Base-by-base conservation (phyloP, 352 stramenopile species). In the Globisporangium heterothallicum region DNA sequence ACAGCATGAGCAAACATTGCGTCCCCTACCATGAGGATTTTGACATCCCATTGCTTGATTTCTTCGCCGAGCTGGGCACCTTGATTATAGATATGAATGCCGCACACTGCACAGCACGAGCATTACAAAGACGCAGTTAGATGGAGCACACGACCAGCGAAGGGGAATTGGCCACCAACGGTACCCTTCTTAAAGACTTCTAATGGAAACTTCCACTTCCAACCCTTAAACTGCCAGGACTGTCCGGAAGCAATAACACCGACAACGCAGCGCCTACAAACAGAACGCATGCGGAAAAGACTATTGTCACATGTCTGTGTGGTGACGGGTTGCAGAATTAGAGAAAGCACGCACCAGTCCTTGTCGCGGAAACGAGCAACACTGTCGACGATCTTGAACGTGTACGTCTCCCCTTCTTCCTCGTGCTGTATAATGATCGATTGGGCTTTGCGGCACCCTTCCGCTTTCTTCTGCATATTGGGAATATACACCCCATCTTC, bases 221-320 rank as follows among this genome's bases (percentile, higher is more conserved):
- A 97, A 12, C 86, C 88, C 73, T 96, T 96, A 56, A 97, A 97
- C 68, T 97, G 88, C 88, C 88, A 97, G 40, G 77, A 69, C 46
- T 94, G 82, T 2, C 88, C 88, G 10, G 84, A 93, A 8, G 88
- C 88, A 53, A 97, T 88, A 30, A 97, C 88, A 6, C 70, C 88
- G 9, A 96, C 87, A 44, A 96, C 84, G 22, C 78, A 84, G 43
- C 84, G 81, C 88, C 88, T 94, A 44, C 0, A 42, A 21, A 36
- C 4, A 18, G 49, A 41, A 16, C 24, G 36, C 26, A 42, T 5
- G 46, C 12, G 30, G 45, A 41, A 43, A n/a, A n/a, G n/a, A n/a
- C n/a, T n/a, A n/a, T n/a, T n/a, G n/a, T n/a, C n/a, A n/a, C n/a
- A n/a, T n/a, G n/a, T n/a, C n/a, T n/a, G n/a, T n/a, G n/a, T n/a